A percentile compares a stretch with the other conserved stretches of the same genome.
Evolutionary conservation across 768 basidiomycete species (phyloP).

Genomic region (Boletus edulis): DNA sequence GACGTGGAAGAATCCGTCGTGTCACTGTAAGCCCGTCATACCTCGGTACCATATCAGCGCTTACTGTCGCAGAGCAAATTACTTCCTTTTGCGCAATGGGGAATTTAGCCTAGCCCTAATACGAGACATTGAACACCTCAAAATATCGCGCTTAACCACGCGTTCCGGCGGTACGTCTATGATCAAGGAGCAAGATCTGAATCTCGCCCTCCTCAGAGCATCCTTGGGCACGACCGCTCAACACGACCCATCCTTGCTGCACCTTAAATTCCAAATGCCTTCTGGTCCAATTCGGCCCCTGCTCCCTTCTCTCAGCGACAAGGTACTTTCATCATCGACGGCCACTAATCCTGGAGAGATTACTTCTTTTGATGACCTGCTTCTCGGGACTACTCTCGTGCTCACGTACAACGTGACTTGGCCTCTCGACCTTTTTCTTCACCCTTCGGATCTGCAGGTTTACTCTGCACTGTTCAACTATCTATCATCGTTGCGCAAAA

Average conservation of each 20-base stretch:
- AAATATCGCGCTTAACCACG: slow-evolving; percentile 69
- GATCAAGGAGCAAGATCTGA: slow-evolving; percentile 89
- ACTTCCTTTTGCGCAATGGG: slow-evolving; percentile 85
- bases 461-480: slow-evolving; percentile 82
- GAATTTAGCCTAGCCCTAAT: slow-evolving; percentile 85
- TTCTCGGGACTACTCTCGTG: slow-evolving; percentile 75
- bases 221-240: slow-evolving; percentile 88
- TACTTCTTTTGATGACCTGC: slow-evolving; percentile 64
- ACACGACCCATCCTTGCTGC: slow-evolving; percentile 73
- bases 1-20: slow-evolving; percentile 85
- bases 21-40: slow-evolving; percentile 59
- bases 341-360: slow-evolving; percentile 36
- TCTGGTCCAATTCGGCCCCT: slow-evolving; percentile 80
- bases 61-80: slow-evolving; percentile 62
- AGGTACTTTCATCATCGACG: slow-evolving; percentile 41
- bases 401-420: slow-evolving; percentile 74
- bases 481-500: slow-evolving; percentile 79
- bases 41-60: slow-evolving; percentile 1
- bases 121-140: slow-evolving; percentile 82
- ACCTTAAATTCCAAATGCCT: slow-evolving; percentile 73
- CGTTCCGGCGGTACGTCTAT: slow-evolving; percentile 65
- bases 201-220: slow-evolving; percentile 81
- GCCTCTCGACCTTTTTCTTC: slow-evolving; percentile 89
- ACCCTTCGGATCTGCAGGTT: slow-evolving; percentile 65
- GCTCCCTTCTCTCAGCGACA: slow-evolving; percentile 63